Evolutionary conservation across 2,329 filamentous ascomycete genomes (phyloP).

Genomic region (Fusarium graminum): DNA sequence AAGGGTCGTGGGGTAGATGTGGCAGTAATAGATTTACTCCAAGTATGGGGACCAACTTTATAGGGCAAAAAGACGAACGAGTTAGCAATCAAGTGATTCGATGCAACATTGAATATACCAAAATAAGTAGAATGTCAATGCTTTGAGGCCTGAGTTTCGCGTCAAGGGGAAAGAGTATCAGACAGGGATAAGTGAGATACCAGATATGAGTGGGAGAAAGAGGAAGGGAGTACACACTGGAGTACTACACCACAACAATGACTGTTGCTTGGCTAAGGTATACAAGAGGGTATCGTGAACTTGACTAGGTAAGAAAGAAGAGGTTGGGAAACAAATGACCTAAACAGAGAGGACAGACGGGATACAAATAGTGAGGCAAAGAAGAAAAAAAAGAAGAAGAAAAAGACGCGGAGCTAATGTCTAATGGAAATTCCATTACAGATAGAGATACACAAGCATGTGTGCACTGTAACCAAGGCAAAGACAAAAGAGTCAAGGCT

Average conservation of each 20-base stretch:
- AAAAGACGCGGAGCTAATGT: constrained; percentile 17
- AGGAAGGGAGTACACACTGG: constrained; percentile 28
- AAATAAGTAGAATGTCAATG: constrained; percentile 33
- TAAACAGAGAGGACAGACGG: constrained; percentile 14
- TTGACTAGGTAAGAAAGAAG: constrained; percentile 4
- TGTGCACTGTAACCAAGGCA: constrained; percentile 16
- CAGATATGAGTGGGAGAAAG: constrained; percentile 30
- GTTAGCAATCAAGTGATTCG: constrained; percentile 42
- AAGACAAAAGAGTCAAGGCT: constrained; percentile 14
- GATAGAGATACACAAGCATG: constrained; percentile 16
- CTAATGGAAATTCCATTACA: constrained; percentile 32
- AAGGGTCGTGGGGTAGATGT: constrained; percentile 49
- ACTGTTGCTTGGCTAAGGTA: constrained; percentile 21
- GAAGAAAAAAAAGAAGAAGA: constrained; percentile 6
- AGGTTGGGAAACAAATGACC: not conserved
- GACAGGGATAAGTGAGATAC: constrained; percentile 33
- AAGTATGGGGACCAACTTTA: constrained; percentile 37
- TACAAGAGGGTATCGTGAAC: constrained; percentile 34
- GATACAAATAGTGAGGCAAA: constrained; percentile 34
- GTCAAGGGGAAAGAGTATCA: constrained; percentile 38
- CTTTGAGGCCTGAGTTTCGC: constrained; percentile 31
- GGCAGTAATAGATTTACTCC: constrained; percentile 42
- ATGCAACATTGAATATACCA: constrained; percentile 12
- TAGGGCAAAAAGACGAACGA: constrained; percentile 44
- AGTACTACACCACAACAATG: constrained; percentile 15